Base-by-base conservation (phyloP, 345 rosid genomes). In the Aurinia saxatilis region DNA sequence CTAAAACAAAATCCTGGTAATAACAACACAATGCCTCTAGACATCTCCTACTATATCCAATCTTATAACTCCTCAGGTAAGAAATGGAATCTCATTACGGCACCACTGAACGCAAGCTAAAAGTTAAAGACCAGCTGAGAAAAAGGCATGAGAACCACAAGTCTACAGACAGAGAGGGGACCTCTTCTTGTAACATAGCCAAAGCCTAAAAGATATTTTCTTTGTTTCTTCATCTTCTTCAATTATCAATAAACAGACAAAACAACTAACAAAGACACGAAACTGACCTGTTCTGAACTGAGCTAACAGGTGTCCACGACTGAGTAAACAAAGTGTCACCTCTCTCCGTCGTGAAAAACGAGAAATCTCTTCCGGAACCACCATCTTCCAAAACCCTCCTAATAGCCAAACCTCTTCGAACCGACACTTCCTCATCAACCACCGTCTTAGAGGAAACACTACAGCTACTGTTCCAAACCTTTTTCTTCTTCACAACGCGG, bases 301-400 rank as follows among this genome's bases (percentile, higher is more conserved):
- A 62, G 3, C 78, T 67, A 60, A 73, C 75, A 4, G 91, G 89
- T 14, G 79, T 67, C 97, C 97, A 90, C 5, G 79, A 70, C 74
- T 87, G 92, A 39, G 88, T 81, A 71, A 90, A 90, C 64, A 87
- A 37, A 12, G 78, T 75, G 25, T 79, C 88, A 3, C 85, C 81
- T 47, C 84, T 78, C 6, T 78, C 35, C 1, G 79, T 74, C 31
- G 18, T 64, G 57, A 83, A 80, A 38, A 79, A 40, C 0, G 75
- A 79, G 60, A 70, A 81, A 27, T 78, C 81, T 70, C 88, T 75
- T 10, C 49, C 57, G 12, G 70, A 49, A 34, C 45, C 58, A 2
- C 45, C 61, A 13, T 83, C 86, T 56, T 79, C 80, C 36, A 78
- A 25, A 54, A 80, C 87, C 70, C 81, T 65, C 77, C 74, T 67